Conservation (phyloP, 345 rosid genomes). For the Gossypium thurberi region DNA sequence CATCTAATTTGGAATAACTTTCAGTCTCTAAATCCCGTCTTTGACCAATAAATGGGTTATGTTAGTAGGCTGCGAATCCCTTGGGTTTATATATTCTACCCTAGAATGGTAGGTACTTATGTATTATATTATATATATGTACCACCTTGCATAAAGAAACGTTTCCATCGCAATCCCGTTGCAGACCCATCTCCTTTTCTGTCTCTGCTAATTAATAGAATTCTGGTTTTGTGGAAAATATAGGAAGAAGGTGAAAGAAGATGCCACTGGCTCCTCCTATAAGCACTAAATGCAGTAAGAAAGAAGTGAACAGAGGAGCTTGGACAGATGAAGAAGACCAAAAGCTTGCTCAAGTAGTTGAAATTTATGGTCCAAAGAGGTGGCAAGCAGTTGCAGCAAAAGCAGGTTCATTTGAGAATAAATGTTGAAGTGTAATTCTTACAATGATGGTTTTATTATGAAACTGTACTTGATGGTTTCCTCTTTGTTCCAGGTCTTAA, state of each 20-base stretch:
- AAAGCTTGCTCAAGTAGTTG: constrained; percentile 32
- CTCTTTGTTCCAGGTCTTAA: constrained; percentile 26
- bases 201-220: too few relatives aligned
- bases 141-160: too few relatives aligned
- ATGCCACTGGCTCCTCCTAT: constrained; percentile 22
- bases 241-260: background rate
- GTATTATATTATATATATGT: too few relatives aligned
- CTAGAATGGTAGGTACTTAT: too few relatives aligned
- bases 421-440: background rate
- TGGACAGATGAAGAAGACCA: constrained; percentile 49
- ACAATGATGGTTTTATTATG: background rate
- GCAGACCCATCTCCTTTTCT: too few relatives aligned
- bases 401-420: constrained; percentile 26
- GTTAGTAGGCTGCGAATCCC: too few relatives aligned
- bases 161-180: too few relatives aligned
- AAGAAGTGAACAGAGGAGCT: constrained; percentile 35
- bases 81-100: too few relatives aligned
- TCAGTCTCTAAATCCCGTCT: too few relatives aligned
- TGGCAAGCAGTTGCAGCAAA: constrained; percentile 41
- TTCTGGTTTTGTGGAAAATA: background rate
- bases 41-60: too few relatives aligned
- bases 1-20: too few relatives aligned
- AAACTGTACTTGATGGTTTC: background rate
- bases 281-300: constrained; percentile 19
- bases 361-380: constrained; percentile 41